Base-by-base conservation (phyloP, 75 land plant genomes). In the Isoetes taiwanensis region DNA sequence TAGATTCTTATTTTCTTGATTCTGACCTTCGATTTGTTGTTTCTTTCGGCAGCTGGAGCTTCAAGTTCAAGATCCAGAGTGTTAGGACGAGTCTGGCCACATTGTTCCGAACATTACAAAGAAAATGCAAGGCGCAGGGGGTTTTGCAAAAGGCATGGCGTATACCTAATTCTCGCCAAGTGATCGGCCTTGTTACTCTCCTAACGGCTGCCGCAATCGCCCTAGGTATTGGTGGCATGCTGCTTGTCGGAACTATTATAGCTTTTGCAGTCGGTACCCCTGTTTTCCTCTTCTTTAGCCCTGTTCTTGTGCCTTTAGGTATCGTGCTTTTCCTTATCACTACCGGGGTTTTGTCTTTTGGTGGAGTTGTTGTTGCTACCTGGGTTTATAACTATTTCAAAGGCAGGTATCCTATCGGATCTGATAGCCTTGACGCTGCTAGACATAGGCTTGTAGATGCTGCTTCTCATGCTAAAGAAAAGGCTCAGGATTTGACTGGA, bases 221-320 rank as follows among this genome's bases (percentile, higher is more conserved):
- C 8, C 50, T 46, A 6, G 50, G 16, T 8, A 46, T 46, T n/a
- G 50, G n/a, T 8, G 50, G 50, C 19, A 23, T 46, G 25, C 16
- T 23, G 16, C n/a, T 46, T 5, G 50, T 19, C 6, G 50, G 50
- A 16, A 46, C 50, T 6, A 23, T 46, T 8, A 6, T 46, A 6
- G 23, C 50, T 6, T n/a, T 46, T 19, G 25, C 25, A 6, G 8
- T 46, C 6, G 50, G 25, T 6, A 3, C 50, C 21, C 50, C 50
- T 5, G 50, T 46, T 19, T 46, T 46, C 16, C 50, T 46, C 50
- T 23, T 46, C 50, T n/a, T 46, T 19, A 46, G 50, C 50, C 50
- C 50, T 6, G 38, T 46, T 19, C 19, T 46, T 8, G 50, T 46
- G 25, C 50, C 50, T 23, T 19, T 46, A 19, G 50, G 50, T 8